Evolutionary conservation across 2,329 filamentous ascomycete species (phyloP).

Genomic region (Alternaria viburni): DNA sequence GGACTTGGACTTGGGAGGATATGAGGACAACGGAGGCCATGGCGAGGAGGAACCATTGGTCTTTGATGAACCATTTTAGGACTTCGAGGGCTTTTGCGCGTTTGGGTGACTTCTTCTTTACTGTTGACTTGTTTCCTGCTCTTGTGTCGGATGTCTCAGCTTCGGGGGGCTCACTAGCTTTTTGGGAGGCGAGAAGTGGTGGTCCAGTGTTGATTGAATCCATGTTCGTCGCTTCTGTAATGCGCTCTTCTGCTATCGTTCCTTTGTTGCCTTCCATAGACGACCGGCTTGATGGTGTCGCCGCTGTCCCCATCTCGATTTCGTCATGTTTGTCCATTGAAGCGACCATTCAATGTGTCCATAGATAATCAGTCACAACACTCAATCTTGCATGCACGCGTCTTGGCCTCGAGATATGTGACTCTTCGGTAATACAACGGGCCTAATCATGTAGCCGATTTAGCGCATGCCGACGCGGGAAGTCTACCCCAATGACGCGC

Average conservation of each 20-base stretch:
- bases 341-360: background rate
- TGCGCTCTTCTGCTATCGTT: background rate
- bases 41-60: constrained; percentile 70
- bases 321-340: background rate
- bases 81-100: constrained; percentile 11
- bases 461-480: constrained; percentile 2
- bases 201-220: background rate
- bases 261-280: background rate
- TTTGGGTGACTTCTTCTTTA: background rate
- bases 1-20: constrained; percentile 62
- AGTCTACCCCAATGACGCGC: background rate
- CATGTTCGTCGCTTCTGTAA: background rate
- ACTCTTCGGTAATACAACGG: constrained; percentile 9
- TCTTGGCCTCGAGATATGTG: background rate
- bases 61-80: constrained; percentile 51
- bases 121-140: background rate
- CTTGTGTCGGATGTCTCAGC: background rate
- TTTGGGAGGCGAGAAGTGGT: background rate
- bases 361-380: background rate
- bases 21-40: constrained; percentile 62
- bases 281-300: background rate
- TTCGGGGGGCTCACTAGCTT: background rate
- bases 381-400: background rate
- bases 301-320: background rate
- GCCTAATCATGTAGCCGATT: constrained; percentile 8